Evolutionary conservation across 1,284 basidiomycete genomes (phyloP).

Genomic region (Apiotrichum mycotoxinovorans): DNA sequence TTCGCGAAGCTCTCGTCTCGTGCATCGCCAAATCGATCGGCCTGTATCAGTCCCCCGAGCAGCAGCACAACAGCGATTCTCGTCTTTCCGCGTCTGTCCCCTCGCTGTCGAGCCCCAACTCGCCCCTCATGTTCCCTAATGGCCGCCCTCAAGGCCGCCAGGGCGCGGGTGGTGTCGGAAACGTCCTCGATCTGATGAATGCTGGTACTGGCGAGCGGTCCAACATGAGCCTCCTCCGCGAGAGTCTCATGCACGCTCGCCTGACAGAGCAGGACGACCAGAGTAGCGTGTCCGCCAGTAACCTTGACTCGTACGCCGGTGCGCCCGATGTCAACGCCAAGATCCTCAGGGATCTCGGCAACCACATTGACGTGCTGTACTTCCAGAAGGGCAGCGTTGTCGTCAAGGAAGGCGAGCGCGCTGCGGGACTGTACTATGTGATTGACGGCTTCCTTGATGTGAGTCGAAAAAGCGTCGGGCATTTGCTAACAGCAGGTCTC

Average conservation of each 20-base stretch:
- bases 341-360: conserved; percentile 68
- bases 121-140: conserved; percentile 45
- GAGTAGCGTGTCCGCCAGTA: conserved; percentile 55
- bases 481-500: conserved; percentile 13
- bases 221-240: conserved; percentile 56
- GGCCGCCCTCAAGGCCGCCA: conserved; percentile 48
- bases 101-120: conserved; percentile 43
- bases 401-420: conserved; percentile 79
- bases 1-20: conserved; percentile 91
- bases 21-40: conserved; percentile 98
- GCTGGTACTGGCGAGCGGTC: conserved; percentile 49
- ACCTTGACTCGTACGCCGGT: conserved; percentile 51
- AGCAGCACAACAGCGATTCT: conserved; percentile 18
- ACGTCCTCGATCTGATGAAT: conserved; percentile 66
- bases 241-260: conserved; percentile 63
- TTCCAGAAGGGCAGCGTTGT: conserved; percentile 82
- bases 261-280: conserved; percentile 73
- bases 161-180: conserved; percentile 61
- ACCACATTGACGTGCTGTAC: conserved; percentile 92
- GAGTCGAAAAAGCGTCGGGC: conserved; percentile 8
- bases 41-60: conserved; percentile 70
- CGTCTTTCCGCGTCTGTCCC: conserved; percentile 1
- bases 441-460: conserved; percentile 98
- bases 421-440: conserved; percentile 85
- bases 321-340: conserved; percentile 23